These are phyloP conservation scores for Penicillium arizonense DNA, from an alignment of 495 filamentous ascomycete species.

Conservation along the genomic window DNA sequence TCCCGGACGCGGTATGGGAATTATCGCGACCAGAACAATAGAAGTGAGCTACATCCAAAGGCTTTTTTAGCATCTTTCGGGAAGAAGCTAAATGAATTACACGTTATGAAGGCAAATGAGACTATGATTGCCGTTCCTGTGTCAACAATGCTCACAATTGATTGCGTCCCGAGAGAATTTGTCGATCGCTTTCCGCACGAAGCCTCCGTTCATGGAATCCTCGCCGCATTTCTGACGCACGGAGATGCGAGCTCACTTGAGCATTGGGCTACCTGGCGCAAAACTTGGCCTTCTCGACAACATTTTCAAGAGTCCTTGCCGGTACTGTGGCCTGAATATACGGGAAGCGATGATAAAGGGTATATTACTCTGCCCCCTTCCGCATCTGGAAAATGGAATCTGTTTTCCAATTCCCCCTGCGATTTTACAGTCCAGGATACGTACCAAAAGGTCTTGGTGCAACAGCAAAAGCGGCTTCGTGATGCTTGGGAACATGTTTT, in stretches of 20 bases:
- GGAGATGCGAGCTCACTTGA: conserved; percentile 16
- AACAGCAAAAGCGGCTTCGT: conserved; percentile 59
- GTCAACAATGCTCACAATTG: conserved; percentile 56
- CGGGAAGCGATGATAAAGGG: background rate
- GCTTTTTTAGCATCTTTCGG: background rate
- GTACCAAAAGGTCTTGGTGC: conserved; percentile 48
- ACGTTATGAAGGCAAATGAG: conserved; percentile 14
- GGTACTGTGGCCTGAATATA: conserved; percentile 20
- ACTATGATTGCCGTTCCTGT: conserved; percentile 60
- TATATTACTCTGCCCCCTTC: background rate
- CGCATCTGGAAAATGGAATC: background rate
- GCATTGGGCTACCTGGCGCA: conserved; percentile 53
- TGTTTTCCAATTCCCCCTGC: background rate
- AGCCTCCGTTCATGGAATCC: conserved; percentile 60
- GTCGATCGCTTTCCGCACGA: conserved; percentile 39
- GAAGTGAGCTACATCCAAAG: conserved; percentile 42
- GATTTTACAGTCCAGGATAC: conserved; percentile 12
- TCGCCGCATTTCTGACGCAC: conserved; percentile 62
- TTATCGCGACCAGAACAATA: conserved; percentile 60
- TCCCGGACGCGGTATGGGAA: conserved; percentile 64
- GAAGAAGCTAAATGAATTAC: background rate
- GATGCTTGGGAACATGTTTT: conserved; percentile 53
- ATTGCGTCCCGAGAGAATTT: conserved; percentile 50
- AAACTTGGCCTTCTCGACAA: conserved; percentile 54
- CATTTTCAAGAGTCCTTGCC: conserved; percentile 61